These are phyloP conservation scores for Calendula officinalis DNA, from an alignment of 129 eudicot genomes.

Conservation along the genomic window DNA sequence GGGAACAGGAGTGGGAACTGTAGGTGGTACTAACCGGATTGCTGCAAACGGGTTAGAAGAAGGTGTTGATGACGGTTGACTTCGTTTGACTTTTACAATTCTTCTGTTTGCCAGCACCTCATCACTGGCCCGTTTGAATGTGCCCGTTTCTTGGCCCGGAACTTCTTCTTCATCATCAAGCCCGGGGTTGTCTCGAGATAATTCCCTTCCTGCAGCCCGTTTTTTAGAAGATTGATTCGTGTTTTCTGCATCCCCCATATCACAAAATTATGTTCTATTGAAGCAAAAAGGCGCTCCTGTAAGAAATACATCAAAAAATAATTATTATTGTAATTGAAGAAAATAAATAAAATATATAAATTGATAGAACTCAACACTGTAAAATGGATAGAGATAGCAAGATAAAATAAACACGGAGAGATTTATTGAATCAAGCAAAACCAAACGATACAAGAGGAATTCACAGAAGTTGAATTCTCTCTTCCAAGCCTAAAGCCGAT, in stretches of 20 bases:
- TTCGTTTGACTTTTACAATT: slow-evolving; percentile 82
- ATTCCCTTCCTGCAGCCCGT: slow-evolving; percentile 72
- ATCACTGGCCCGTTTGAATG: slow-evolving; percentile 74
- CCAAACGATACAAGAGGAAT: no score
- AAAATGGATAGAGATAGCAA: no score
- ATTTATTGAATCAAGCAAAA: no score
- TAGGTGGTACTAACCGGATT: slow-evolving; percentile 60
- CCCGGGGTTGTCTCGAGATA: slow-evolving; percentile 70
- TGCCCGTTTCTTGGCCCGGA: slow-evolving; percentile 60
- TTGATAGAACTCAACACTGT: no score
- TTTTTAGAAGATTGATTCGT: slow-evolving; percentile 78
- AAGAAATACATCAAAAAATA: no score
- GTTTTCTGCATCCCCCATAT: slow-evolving; percentile 72
- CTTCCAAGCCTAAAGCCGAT: no score
- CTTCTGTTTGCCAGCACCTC: slow-evolving; percentile 80
- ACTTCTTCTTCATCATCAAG: slow-evolving; percentile 73
- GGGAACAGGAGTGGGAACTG: slow-evolving; percentile 23
- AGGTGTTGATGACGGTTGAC: slow-evolving; percentile 45
- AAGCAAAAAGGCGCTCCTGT: no score
- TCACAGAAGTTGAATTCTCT: no score
- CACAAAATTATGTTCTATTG: neutral
- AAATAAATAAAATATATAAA: no score
- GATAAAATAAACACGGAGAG: no score
- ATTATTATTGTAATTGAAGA: no score
- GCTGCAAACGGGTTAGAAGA: slow-evolving; percentile 87